Conservation (phyloP, 371 early-diverging fungal genomes). For the Rozella allomycis region DNA sequence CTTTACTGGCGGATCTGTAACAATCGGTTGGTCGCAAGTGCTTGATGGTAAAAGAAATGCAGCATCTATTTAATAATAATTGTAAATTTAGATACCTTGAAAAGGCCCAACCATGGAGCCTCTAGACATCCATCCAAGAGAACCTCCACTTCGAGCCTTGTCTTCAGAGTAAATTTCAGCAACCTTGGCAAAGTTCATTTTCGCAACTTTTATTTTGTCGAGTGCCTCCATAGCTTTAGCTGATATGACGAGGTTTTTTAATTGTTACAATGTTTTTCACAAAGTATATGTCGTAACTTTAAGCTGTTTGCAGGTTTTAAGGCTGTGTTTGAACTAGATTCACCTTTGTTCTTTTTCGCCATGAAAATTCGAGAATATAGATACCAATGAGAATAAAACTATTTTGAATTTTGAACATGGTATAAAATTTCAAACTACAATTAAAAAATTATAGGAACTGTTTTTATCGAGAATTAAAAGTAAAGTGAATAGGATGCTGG, state of each 20-base stretch:
- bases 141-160: slow-evolving; percentile 54
- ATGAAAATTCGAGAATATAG: no score
- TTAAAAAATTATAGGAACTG: no score
- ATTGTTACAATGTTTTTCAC: slow-evolving; percentile 6
- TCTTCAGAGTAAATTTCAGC: slow-evolving; percentile 68
- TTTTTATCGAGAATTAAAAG: no score
- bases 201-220: slow-evolving; percentile 9
- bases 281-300: not conserved
- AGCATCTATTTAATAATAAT: no score
- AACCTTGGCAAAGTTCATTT: slow-evolving; percentile 11
- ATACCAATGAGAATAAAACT: no score
- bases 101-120: slow-evolving; percentile 77
- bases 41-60: slow-evolving; percentile 53
- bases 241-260: not conserved
- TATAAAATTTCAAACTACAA: no score
- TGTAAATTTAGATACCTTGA: slow-evolving; percentile 17
- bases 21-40: slow-evolving; percentile 37
- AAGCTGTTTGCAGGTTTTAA: not conserved
- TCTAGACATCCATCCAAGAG: slow-evolving; percentile 62
- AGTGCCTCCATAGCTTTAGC: slow-evolving; percentile 11
- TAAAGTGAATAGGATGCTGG: no score
- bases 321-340: no score
- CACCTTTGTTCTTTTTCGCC: no score
- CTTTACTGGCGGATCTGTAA: slow-evolving; percentile 51
- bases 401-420: no score